Conservation (phyloP, 768 basidiomycete genomes). For the Hemileccinum rubropunctum region DNA sequence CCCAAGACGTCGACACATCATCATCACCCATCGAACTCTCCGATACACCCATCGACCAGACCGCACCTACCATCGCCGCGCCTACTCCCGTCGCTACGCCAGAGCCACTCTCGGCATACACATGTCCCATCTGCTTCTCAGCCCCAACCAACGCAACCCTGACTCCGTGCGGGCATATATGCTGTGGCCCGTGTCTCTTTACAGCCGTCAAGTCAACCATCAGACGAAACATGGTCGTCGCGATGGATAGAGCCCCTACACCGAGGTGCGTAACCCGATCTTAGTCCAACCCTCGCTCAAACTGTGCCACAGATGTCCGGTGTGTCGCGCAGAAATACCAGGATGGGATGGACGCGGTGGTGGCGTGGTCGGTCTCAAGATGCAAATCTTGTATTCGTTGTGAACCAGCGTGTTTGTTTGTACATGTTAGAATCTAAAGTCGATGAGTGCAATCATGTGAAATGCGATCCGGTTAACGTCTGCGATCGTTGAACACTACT, state of each 20-base stretch:
- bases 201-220: slow-evolving; percentile 64
- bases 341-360: slow-evolving; percentile 72
- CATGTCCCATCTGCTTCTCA: slow-evolving; percentile 78
- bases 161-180: slow-evolving; percentile 79
- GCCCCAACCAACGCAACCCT: slow-evolving; percentile 72
- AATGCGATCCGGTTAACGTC: too few relatives aligned
- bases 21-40: too few relatives aligned
- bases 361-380: slow-evolving; percentile 62
- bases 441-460: slow-evolving; percentile 17
- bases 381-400: slow-evolving; percentile 31
- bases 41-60: too few relatives aligned
- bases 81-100: background rate
- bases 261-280: slow-evolving; percentile 37
- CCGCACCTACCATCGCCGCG: too few relatives aligned
- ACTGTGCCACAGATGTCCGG: slow-evolving; percentile 51
- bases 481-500: background rate
- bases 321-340: slow-evolving; percentile 62
- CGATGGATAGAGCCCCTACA: slow-evolving; percentile 29
- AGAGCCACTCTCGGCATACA: slow-evolving; percentile 55
- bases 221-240: slow-evolving; percentile 41
- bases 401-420: slow-evolving; percentile 17
- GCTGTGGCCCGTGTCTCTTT: slow-evolving; percentile 75
- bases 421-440: slow-evolving; percentile 20
- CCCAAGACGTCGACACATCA: slow-evolving; percentile 3
- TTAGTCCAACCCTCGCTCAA: background rate